Evolutionary conservation across 2,329 filamentous ascomycete species (phyloP), one percentile per base, ranked within the genome.

Genomic region (Leptodontidium sp.): DNA sequence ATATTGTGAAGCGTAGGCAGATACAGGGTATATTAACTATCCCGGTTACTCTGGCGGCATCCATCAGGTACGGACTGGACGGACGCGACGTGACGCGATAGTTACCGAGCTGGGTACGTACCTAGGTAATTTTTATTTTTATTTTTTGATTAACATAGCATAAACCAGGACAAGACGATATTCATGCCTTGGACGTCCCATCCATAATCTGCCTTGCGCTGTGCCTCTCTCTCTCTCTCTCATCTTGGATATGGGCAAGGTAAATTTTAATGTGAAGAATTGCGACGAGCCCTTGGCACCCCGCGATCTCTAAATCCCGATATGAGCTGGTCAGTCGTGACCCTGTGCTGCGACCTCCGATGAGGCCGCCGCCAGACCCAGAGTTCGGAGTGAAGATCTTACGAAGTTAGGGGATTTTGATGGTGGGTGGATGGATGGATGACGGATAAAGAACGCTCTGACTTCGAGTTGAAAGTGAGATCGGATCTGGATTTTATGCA

Each of bases 281-380:
- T 50, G n/a, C n/a, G 38, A 59, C 57, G 38, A 59, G 57, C n/a
- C 35, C 57, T 59, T 43, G 57, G 57, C 38, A 43, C 55, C 57
- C 57, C 38, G 21, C 57, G 38, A 59, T 59, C n/a, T 43, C 15
- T 29, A 43, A 45, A 7, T 26, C 57, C 57, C 57, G 57, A 59
- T 59, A 59, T 59, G 35, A 59, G 55, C 21, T 17, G 45, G 14
- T 43, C 35, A 43, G 21, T 21, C 21, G 21, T 21, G 21, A 21
- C 21, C 35, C 57, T 59, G 57, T 40, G 57, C 57, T 59, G 57
- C 38, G 38, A 29, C 35, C 57, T 45, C 57, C 57, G 57, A 59
- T 38, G 17, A 17, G 57, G 38, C 57, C 57, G 29, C 6, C 4
- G 6, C 29, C 29, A 32, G 29, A 32, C 29, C 29, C 11, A 6